Conservation (phyloP, 78 protist species). For the Blattamonas nauphoetae region DNA sequence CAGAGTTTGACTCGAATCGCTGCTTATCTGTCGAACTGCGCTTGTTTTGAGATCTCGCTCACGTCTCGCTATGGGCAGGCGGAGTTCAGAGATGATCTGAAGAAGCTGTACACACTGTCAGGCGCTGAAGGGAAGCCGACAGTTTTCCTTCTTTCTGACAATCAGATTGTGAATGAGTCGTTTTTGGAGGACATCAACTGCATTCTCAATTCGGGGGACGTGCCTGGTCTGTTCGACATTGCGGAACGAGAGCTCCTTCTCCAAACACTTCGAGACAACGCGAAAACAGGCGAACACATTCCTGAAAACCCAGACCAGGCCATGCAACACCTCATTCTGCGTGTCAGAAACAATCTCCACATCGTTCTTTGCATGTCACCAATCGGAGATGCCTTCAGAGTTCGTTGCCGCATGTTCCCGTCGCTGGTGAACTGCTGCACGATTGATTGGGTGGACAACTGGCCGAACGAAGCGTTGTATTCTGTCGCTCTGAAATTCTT, state of each 20-base stretch:
- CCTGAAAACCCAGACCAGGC: too few relatives aligned
- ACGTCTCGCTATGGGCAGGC: conserved; percentile 19
- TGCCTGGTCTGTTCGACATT: conserved; percentile 62
- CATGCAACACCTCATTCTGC: conserved; percentile 42
- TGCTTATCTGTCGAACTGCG: conserved; percentile 23
- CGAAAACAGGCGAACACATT: too few relatives aligned
- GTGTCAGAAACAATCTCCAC: conserved; percentile 36
- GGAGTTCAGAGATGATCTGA: conserved; percentile 44
- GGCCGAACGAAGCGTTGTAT: conserved; percentile 67
- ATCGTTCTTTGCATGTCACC: conserved; percentile 53
- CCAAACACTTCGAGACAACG: too few relatives aligned
- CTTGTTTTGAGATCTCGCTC: conserved; percentile 28
- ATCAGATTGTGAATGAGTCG: conserved; percentile 3
- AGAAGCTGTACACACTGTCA: conserved; percentile 20
- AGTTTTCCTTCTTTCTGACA: conserved; percentile 4
- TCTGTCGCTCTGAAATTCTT: conserved; percentile 34
- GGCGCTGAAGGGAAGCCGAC: not conserved
- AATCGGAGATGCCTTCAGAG: conserved; percentile 44
- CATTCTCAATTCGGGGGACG: conserved; percentile 68
- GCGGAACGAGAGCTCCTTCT: conserved; percentile 49
- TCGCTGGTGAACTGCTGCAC: conserved; percentile 45
- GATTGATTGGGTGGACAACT: conserved; percentile 46
- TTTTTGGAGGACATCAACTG: conserved; percentile 28
- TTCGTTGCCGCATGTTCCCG: conserved; percentile 42
- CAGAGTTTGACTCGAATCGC: conserved; percentile 47